Conservation (phyloP, 208 protist genomes). For the Crithidia expoeki region DNA sequence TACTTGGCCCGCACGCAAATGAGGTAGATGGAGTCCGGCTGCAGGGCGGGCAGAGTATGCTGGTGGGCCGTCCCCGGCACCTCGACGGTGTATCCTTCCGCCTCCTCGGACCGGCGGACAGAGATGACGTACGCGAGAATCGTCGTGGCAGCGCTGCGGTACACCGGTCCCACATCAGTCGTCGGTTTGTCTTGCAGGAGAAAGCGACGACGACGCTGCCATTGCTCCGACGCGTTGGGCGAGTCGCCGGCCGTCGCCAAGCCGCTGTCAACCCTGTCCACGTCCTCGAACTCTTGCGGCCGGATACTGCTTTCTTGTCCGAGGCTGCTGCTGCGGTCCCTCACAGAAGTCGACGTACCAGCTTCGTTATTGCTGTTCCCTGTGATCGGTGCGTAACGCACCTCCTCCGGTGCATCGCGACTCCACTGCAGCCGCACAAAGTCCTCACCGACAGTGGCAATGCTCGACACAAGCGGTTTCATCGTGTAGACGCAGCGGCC, state of each 20-base stretch:
- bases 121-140: constrained; percentile 58
- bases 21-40: constrained; percentile 71
- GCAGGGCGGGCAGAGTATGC: constrained; percentile 63
- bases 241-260: constrained; percentile 14
- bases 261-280: constrained; percentile 1
- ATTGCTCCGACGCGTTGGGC: constrained; percentile 13
- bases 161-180: constrained; percentile 38
- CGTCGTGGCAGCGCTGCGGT: constrained; percentile 50
- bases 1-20: constrained; percentile 81
- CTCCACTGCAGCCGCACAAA: constrained; percentile 82
- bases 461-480: constrained; percentile 60
- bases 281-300: constrained; percentile 5
- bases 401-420: constrained; percentile 67
- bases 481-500: constrained; percentile 86
- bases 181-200: constrained; percentile 61
- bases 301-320: constrained; percentile 1
- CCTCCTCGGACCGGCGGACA: constrained; percentile 48
- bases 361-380: background rate
- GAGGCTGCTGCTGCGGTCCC: constrained; percentile 13
- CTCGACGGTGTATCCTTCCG: constrained; percentile 61
- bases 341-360: background rate
- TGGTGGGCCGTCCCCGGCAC: constrained; percentile 46
- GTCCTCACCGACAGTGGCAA: constrained; percentile 84
- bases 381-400: constrained; percentile 34
- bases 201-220: constrained; percentile 38